A percentile compares a stretch with the other conserved stretches of the same genome.
These are phyloP conservation scores for Fusarium buharicum DNA, from an alignment of 2,329 filamentous ascomycete species.

Conservation along the genomic window DNA sequence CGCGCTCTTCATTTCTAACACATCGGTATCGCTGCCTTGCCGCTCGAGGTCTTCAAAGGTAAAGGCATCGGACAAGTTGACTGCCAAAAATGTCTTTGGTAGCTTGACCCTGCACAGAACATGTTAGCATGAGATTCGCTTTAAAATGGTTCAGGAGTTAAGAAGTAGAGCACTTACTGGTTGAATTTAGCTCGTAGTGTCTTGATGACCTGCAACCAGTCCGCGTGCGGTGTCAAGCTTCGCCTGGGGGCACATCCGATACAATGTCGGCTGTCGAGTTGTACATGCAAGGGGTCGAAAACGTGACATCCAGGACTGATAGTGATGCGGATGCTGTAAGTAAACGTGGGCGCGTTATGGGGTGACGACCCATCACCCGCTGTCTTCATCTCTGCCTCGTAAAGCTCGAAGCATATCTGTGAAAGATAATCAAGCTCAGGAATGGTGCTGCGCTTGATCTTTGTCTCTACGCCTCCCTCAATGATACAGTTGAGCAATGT, in stretches of 20 bases:
- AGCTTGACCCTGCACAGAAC: slow-evolving; percentile 66
- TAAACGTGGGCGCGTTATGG: slow-evolving; percentile 76
- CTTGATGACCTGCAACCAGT: slow-evolving; percentile 98
- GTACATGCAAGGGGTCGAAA: slow-evolving; percentile 94
- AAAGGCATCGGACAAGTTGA: slow-evolving; percentile 72
- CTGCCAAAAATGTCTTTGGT: slow-evolving; percentile 72
- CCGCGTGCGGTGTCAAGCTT: slow-evolving; percentile 87
- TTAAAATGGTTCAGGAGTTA: neutral
- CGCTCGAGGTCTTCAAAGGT: slow-evolving; percentile 67
- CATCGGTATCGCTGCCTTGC: slow-evolving; percentile 59
- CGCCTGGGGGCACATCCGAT: slow-evolving; percentile 93
- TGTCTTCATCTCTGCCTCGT: slow-evolving; percentile 85
- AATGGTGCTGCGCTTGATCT: slow-evolving; percentile 94
- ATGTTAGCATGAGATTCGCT: slow-evolving; percentile 32
- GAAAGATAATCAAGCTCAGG: slow-evolving; percentile 97
- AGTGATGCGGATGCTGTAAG: slow-evolving; percentile 95
- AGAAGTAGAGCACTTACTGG: slow-evolving; percentile 68
- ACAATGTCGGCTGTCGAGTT: slow-evolving; percentile 94
- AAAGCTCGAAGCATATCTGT: slow-evolving; percentile 97
- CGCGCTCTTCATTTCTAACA: slow-evolving; percentile 59
- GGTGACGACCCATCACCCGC: slow-evolving; percentile 50
- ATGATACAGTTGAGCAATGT: slow-evolving; percentile 97
- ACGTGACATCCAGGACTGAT: slow-evolving; percentile 97
- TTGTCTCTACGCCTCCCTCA: slow-evolving; percentile 95
- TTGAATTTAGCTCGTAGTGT: slow-evolving; percentile 95